These are phyloP conservation scores for Penicillium sp. DNA, from an alignment of 2,329 filamentous ascomycete genomes.

Conservation along the genomic window DNA sequence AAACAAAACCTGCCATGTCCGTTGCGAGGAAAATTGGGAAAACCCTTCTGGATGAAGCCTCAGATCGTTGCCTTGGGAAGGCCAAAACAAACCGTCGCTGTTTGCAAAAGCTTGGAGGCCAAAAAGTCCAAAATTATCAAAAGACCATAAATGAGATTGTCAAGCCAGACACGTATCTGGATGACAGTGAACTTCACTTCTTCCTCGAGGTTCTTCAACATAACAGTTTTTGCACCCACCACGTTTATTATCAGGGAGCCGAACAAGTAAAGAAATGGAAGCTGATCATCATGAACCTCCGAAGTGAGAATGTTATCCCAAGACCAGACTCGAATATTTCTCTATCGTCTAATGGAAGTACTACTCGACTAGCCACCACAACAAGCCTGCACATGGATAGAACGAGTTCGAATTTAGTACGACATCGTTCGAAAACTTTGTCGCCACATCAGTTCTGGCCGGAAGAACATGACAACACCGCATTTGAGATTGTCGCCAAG, in stretches of 20 bases:
- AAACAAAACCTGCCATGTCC: background rate
- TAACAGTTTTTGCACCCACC: background rate
- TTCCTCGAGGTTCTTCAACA: slow-evolving; percentile 1
- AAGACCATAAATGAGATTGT: slow-evolving; percentile 8
- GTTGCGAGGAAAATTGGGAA: background rate
- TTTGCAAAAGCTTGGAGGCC: background rate
- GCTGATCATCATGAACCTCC: background rate
- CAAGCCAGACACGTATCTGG: slow-evolving; percentile 4
- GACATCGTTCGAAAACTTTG: background rate
- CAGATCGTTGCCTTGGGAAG: slow-evolving; percentile 1
- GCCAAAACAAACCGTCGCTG: background rate
- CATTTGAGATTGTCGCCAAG: slow-evolving; percentile 3
- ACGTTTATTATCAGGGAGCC: background rate
- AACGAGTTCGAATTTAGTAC: background rate
- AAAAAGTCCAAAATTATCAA: slow-evolving; percentile 6
- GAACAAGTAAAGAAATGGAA: slow-evolving; percentile 2
- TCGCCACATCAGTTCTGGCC: slow-evolving; percentile 6
- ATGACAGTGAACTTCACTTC: background rate
- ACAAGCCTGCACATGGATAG: background rate
- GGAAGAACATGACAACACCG: background rate
- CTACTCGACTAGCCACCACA: background rate
- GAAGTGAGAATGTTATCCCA: background rate
- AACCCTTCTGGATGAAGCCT: background rate
- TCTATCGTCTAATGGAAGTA: background rate
- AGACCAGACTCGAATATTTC: background rate